Evolutionary conservation across 441 rosid species (phyloP), one percentile per base, ranked within the genome.

Genomic region (Pelargonium cotyledonis): DNA sequence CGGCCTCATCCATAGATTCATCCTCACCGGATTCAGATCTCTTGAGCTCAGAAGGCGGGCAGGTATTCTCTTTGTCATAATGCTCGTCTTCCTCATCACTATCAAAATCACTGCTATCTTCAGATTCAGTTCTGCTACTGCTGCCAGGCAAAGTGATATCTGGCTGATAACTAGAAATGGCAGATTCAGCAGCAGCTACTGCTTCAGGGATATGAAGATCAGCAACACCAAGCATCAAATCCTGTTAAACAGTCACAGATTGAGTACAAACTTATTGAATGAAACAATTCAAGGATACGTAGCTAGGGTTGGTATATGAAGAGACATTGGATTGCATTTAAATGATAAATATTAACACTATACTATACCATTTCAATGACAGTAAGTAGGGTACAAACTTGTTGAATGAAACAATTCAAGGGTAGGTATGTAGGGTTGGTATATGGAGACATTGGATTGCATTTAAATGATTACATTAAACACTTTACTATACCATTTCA

Each of bases 181-280:
- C 90, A 18, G 92, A 80, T 78, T 89, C 96, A 71, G 92, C 97
- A 7, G 91, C 97, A 23, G 72, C 82, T 4, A 90, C 76, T 18
- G 94, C 95, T 78, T 88, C 95, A 0, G 89, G 85, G 4, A 92
- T 88, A 64, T 88, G 85, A 75, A 93, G 98, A 89, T 89, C 98
- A 72, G 91, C 89, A 0, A 93, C 72, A 19, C 78, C 70, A 49
- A 66, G 60, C 58, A 51, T 51, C 19, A 51, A 5, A 51, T 51
- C 58, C 58, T 51, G 58, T 51, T 3, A n/a, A 51, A 51, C 58
- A 51, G 18, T 51, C 6, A 1, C 6, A n/a, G 4, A 51, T 51
- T 51, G 16, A 51, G 18, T 51, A 51, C 18, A 51, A n/a, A 51
- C 53, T 40, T 40, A 4, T 40, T 40, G 8, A 40, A 5, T 40